Evolutionary conservation across 2,329 filamentous ascomycete genomes (phyloP).

Genomic region (Xylariaceae sp.): DNA sequence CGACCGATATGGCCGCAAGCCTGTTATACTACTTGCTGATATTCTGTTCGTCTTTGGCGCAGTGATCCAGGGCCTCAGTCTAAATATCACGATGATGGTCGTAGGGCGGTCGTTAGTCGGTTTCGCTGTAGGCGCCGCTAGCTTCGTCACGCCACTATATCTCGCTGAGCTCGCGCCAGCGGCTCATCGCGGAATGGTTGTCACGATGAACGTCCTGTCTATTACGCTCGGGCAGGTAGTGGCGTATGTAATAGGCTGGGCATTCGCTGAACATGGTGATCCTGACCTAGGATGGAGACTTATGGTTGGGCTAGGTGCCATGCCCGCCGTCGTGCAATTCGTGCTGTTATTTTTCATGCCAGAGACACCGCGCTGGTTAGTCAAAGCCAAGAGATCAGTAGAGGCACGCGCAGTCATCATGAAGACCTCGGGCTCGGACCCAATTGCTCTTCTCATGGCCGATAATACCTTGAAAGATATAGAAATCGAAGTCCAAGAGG

Average conservation of each 20-base stretch:
- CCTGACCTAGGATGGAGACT: slow-evolving; percentile 70
- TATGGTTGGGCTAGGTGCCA: slow-evolving; percentile 82
- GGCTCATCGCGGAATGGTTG: slow-evolving; percentile 69
- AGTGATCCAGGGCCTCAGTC: slow-evolving; percentile 57
- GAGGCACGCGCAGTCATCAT: slow-evolving; percentile 63
- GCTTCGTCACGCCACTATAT: slow-evolving; percentile 81
- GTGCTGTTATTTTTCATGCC: slow-evolving; percentile 69
- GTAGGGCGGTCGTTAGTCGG: slow-evolving; percentile 66
- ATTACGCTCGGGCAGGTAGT: slow-evolving; percentile 86
- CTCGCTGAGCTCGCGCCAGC: slow-evolving; percentile 83
- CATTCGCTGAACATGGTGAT: slow-evolving; percentile 55
- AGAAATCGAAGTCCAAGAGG: slow-evolving; percentile 69
- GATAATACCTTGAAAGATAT: slow-evolving; percentile 64
- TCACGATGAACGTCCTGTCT: slow-evolving; percentile 78
- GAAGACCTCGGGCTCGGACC: slow-evolving; percentile 46
- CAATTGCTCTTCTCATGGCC: slow-evolving; percentile 44
- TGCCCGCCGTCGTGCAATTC: slow-evolving; percentile 71
- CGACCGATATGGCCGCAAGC: slow-evolving; percentile 57
- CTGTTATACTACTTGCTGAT: slow-evolving; percentile 61
- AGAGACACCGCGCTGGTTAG: slow-evolving; percentile 85
- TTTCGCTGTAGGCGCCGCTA: slow-evolving; percentile 69
- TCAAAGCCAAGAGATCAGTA: slow-evolving; percentile 59
- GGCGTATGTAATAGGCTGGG: slow-evolving; percentile 81
- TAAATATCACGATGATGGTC: slow-evolving; percentile 61
- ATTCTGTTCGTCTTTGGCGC: slow-evolving; percentile 66